Evolutionary conservation across 768 basidiomycete species (phyloP).

Genomic region (Boletellus sp.): DNA sequence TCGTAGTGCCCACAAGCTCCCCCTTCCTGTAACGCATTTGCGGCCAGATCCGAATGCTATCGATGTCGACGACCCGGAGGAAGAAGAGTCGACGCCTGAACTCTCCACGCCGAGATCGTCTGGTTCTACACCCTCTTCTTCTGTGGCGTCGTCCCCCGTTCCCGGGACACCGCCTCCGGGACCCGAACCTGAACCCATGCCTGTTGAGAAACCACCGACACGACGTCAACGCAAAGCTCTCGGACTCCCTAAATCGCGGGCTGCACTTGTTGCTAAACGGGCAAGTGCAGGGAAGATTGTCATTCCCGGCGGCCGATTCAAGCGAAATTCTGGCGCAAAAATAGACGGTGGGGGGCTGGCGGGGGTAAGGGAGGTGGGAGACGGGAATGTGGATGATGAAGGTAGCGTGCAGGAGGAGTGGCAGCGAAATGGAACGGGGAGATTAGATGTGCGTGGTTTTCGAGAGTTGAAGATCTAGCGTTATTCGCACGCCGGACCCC

Average conservation of each 20-base stretch:
- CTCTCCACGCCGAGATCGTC: constrained; percentile 39
- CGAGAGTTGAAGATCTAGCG: constrained; percentile 67
- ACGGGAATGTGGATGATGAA: constrained; percentile 33
- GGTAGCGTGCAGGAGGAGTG: constrained; percentile 44
- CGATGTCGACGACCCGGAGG: constrained; percentile 29
- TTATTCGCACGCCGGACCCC: background rate
- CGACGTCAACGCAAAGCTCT: constrained; percentile 66
- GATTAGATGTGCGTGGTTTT: constrained; percentile 75
- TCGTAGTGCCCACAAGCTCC: constrained; percentile 27
- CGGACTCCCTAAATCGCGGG: constrained; percentile 57
- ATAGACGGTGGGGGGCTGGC: constrained; percentile 9
- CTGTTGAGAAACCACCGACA: constrained; percentile 45
- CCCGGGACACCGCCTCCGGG: constrained; percentile 34
- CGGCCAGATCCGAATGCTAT: constrained; percentile 17
- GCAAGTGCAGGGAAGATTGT: constrained; percentile 51
- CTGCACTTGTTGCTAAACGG: constrained; percentile 29
- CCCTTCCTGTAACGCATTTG: constrained; percentile 11
- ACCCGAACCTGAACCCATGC: constrained; percentile 11
- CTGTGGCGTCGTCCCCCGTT: constrained; percentile 34
- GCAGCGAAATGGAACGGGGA: constrained; percentile 65
- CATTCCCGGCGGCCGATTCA: constrained; percentile 59
- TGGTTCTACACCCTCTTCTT: constrained; percentile 30
- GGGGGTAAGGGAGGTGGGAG: constrained; percentile 20
- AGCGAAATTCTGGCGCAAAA: constrained; percentile 25
- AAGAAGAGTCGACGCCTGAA: constrained; percentile 38